Evolutionary conservation across 345 rosid species (phyloP), one percentile per base, ranked within the genome.

Genomic region (Salix koriyanagi): DNA sequence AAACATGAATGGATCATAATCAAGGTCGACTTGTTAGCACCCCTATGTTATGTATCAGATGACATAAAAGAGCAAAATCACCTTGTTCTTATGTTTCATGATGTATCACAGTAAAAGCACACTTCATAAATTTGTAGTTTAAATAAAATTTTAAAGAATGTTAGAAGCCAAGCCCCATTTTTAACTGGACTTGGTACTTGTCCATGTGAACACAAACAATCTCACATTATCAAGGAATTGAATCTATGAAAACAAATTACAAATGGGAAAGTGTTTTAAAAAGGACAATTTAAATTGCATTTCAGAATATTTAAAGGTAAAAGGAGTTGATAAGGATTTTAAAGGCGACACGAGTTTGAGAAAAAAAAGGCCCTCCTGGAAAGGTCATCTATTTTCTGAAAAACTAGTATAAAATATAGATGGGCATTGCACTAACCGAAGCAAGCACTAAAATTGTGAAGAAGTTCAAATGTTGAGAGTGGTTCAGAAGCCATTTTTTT

Each of bases 391-490:
- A 36, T 72, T 72, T 56, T n/a, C 2, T 23, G 7, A 10, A 58
- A 28, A 23, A 37, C 34, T 36, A 36, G 23, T 7, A 60, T 16
- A 25, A 58, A 60, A 72, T n/a, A 36, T 30, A 37, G 72, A 44
- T 4, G 28, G 25, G 42, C 76, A 65, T 67, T 48, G 48, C 26
- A 85, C 99, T 90, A 25, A 96, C 99, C 85, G 98, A 96, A 79
- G 99, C 99, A 80, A 96, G 98, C 75, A 92, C 85, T 80, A 96
- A 87, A 79, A 96, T 92, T 11, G 97, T 93, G 52, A 94, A 84
- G 86, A 94, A 96, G 83, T 94, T 96, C 90, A 96, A 73, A 83
- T 87, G 93, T 67, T 93, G 98, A 3, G 97, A 79, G 73, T 88
- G 93, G 25, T 93, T 82, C 30, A 87, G 75, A 76, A 96, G 72